Base-by-base conservation (phyloP, 805 yeast species). In the Kazachstania bromeliacearum region DNA sequence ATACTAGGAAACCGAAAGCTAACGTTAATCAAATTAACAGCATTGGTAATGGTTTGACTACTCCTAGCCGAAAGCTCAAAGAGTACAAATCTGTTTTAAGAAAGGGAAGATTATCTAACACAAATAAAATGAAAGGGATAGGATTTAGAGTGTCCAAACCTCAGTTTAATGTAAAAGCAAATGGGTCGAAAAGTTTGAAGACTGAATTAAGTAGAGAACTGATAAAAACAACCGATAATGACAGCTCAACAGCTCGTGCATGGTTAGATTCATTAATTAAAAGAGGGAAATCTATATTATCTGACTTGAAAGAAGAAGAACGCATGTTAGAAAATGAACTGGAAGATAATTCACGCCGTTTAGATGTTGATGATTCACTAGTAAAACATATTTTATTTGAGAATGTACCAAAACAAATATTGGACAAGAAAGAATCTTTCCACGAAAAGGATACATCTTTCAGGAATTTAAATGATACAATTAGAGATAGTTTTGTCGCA, bases 251-350 rank as follows among this genome's bases (percentile, higher is more conserved):
- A 18, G 40, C 50, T 2, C 35, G 50, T 30, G 20, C 36, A 19
- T 51, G 53, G 55, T 33, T 53, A 10, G 37, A 42, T 4, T 47
- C 53, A 0, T 21, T 53, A 15, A 50, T 55, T 14, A 23, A 29
- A 12, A 50, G 47, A 39, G 59, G 59, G 12, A 47, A 42, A 21
- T 29, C 39, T 12, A 41, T 52, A 16, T 37, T 55, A 26, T 36
- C 42, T 10, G 31, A 45, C 2, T 15, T 49, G 17, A 31, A 39
- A 13, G 42, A 43, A 10, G 50, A 44, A 3, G 42, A 41, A 3
- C 35, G 28, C 15, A 9, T n/a, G 17, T 30, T 35, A 7, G 24
- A 33, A 18, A 31, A 18, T n/a, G 31, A 36, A 17, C 9, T 33
- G 13, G 32, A 30, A 9, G 37, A 38, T 9, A 22, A 15, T 19